Percentiles rank a stretch among this genome's conserved stretches.
phyloP scores from a whole-genome alignment of 179 eudicot species.

The Vitellaria paradoxa region DNA sequence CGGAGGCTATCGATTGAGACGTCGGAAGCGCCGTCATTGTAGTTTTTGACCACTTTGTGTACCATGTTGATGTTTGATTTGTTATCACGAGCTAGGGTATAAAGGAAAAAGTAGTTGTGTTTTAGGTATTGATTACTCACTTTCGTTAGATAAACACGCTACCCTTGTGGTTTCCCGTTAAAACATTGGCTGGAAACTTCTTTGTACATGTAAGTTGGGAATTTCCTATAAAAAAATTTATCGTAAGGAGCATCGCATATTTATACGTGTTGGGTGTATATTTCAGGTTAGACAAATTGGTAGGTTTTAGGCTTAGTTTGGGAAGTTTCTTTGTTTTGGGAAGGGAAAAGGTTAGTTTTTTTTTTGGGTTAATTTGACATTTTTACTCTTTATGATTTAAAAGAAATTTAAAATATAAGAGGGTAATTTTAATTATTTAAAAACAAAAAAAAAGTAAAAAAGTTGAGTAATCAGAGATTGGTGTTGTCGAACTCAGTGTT shows the following conservation, averaged over 20 bases:
- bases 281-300: neutral
- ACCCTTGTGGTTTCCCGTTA: neutral
- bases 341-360: too few species aligned
- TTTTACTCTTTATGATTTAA: too few species aligned
- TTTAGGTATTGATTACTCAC: conserved; percentile 4
- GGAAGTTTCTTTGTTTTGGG: too few species aligned
- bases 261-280: neutral
- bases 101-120: too few species aligned
- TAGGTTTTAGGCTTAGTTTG: neutral
- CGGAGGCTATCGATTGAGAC: neutral
- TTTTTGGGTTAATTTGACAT: too few species aligned
- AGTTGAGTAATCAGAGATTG: too few species aligned
- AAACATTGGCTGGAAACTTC: neutral
- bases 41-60: neutral
- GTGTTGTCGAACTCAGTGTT: too few species aligned
- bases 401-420: too few species aligned
- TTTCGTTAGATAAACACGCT: neutral
- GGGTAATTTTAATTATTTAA: too few species aligned
- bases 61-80: neutral
- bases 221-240: neutral
- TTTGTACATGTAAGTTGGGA: conserved; percentile 5
- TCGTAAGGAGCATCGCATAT: neutral
- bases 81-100: neutral
- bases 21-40: neutral
- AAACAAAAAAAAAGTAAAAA: too few species aligned